These are phyloP conservation scores for Pholiota molesta DNA, from an alignment of 768 basidiomycete genomes.

Conservation along the genomic window DNA sequence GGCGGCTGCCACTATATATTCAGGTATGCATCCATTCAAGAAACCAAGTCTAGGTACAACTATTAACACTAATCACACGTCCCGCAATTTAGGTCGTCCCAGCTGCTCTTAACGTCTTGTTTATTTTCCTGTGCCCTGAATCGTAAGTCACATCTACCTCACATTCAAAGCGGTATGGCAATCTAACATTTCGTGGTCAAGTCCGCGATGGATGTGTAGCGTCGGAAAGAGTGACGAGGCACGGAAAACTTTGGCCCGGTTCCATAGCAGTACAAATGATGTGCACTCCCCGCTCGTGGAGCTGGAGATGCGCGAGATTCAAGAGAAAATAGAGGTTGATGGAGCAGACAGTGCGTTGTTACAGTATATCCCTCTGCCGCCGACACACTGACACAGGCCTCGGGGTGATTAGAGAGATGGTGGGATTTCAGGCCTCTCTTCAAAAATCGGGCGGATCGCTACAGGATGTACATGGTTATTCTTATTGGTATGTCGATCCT, in stretches of 20 bases:
- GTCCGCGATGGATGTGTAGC: conserved; percentile 57
- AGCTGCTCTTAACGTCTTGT: conserved; percentile 48
- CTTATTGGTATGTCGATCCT: conserved; percentile 40
- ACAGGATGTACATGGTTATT: conserved; percentile 53
- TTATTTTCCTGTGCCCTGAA: conserved; percentile 52
- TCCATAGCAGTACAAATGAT: conserved; percentile 50
- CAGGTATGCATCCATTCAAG: conserved; percentile 32
- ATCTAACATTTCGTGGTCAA: conserved; percentile 14
- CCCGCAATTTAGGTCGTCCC: conserved; percentile 38
- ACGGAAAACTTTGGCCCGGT: conserved; percentile 44
- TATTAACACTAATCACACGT: not conserved
- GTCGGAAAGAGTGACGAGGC: conserved; percentile 47
- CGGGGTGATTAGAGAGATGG: conserved; percentile 38
- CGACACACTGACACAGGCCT: not conserved
- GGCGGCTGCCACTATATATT: conserved; percentile 54
- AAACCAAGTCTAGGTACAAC: no score
- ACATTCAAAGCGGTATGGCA: no score
- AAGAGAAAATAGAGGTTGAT: conserved; percentile 49
- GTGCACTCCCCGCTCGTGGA: conserved; percentile 51
- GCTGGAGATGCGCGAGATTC: conserved; percentile 55
- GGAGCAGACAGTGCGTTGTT: conserved; percentile 44
- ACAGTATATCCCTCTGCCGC: not conserved
- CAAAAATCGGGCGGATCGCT: conserved; percentile 45
- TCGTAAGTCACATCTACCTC: conserved; percentile 34
- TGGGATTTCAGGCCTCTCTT: conserved; percentile 61